A percentile compares a stretch with the other conserved stretches of the same genome.
Conservation (phyloP, 495 filamentous ascomycete genomes). For the Penicillium egyptiacum region DNA sequence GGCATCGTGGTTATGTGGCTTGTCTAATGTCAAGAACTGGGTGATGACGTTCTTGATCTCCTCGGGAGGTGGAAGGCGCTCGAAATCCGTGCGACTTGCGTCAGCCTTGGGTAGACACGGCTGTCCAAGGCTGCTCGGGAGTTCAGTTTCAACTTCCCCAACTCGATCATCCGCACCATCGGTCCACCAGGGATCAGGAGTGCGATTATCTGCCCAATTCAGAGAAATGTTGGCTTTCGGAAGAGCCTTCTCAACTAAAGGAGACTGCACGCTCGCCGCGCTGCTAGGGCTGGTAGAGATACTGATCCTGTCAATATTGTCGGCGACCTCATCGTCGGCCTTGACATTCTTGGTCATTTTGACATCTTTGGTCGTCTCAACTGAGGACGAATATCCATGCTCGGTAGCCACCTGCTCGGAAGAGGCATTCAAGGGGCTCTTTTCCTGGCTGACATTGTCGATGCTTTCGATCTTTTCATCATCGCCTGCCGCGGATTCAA, state of each 20-base stretch:
- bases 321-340: not conserved
- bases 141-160: not conserved
- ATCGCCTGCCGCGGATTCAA: not conserved
- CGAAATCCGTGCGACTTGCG: not conserved
- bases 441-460: not conserved
- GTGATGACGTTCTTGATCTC: conserved; percentile 73
- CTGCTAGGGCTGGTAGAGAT: not conserved
- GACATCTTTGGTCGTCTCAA: not conserved
- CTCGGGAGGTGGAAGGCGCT: conserved; percentile 14
- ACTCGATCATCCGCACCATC: not conserved
- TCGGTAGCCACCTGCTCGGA: not conserved
- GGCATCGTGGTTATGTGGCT: conserved; percentile 65
- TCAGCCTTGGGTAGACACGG: not conserved
- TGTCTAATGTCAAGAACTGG: conserved; percentile 86
- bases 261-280: not conserved
- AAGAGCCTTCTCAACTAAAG: not conserved
- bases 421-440: not conserved
- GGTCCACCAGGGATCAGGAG: not conserved
- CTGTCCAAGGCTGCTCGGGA: not conserved
- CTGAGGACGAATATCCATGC: not conserved
- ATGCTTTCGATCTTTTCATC: not conserved
- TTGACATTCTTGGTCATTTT: not conserved
- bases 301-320: conserved; percentile 1
- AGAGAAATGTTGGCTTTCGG: not conserved
- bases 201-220: not conserved